Conservation (phyloP, 1,284 basidiomycete genomes). For the Sphaerobolus stellatus region DNA sequence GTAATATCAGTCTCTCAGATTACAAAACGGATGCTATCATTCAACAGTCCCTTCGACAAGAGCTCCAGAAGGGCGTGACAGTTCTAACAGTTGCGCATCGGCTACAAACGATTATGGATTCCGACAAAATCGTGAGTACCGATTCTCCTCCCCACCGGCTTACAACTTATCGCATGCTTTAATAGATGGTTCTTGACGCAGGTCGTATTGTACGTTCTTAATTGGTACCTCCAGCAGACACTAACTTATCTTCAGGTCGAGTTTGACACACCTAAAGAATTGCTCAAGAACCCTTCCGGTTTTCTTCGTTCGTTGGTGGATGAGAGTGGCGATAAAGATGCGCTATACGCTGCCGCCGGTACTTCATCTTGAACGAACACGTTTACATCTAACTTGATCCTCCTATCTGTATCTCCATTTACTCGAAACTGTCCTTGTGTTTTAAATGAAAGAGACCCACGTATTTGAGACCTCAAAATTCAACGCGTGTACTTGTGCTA, state of each 20-base stretch:
- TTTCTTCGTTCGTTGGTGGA: constrained; percentile 46
- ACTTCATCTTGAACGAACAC: too few relatives aligned
- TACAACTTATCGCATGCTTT: neutral
- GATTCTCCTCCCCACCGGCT: neutral
- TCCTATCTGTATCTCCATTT: too few relatives aligned
- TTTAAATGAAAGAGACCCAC: too few relatives aligned
- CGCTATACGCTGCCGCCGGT: neutral
- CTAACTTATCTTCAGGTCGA: constrained; percentile 29
- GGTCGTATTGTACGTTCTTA: constrained; percentile 31
- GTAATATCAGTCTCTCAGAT: constrained; percentile 14
- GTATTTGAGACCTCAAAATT: too few relatives aligned
- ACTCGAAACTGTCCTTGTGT: too few relatives aligned
- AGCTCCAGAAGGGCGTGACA: constrained; percentile 59
- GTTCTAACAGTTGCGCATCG: constrained; percentile 74
- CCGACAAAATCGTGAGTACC: constrained; percentile 32
- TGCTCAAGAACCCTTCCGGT: constrained; percentile 47
- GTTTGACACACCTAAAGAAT: constrained; percentile 47
- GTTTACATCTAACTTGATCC: too few relatives aligned
- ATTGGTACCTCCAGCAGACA: neutral
- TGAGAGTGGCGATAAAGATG: neutral
- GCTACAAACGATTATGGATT: constrained; percentile 50
- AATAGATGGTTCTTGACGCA: constrained; percentile 37
- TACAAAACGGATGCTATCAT: constrained; percentile 28
- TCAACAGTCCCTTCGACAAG: constrained; percentile 38
- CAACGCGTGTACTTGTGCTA: too few relatives aligned